These are phyloP conservation scores for Misopates orontium DNA, from an alignment of 257 asterid species.

Conservation along the genomic window DNA sequence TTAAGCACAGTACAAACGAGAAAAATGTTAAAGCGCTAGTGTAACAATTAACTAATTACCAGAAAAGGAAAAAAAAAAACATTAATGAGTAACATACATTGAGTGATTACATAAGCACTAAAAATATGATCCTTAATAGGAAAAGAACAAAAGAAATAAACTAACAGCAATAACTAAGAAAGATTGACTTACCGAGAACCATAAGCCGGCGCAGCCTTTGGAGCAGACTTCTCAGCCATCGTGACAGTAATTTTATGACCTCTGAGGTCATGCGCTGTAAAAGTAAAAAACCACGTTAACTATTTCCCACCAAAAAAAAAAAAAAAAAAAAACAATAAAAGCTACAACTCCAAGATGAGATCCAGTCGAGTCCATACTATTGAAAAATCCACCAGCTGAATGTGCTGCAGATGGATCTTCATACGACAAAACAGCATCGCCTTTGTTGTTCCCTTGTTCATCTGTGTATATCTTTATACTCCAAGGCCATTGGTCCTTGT, in stretches of 20 bases:
- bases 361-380: slow-evolving; percentile 49
- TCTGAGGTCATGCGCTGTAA: slow-evolving; percentile 74
- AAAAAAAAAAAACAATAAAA: neutral
- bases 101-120: too few relatives aligned
- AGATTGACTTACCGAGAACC: slow-evolving; percentile 68
- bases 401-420: slow-evolving; percentile 99
- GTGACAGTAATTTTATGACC: slow-evolving; percentile 80
- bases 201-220: slow-evolving; percentile 64
- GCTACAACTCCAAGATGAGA: slow-evolving; percentile 14
- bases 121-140: neutral
- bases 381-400: slow-evolving; percentile 95
- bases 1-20: too few relatives aligned
- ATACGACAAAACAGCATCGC: slow-evolving; percentile 93
- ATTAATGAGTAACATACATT: too few relatives aligned
- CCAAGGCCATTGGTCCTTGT: slow-evolving; percentile 99
- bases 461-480: slow-evolving; percentile 92
- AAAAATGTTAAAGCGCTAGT: too few relatives aligned
- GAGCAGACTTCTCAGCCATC: slow-evolving; percentile 98
- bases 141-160: neutral
- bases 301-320: neutral
- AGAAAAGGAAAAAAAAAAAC: too few relatives aligned
- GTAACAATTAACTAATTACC: too few relatives aligned
- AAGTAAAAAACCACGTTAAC: slow-evolving; percentile 13
- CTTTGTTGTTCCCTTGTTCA: slow-evolving; percentile 94
- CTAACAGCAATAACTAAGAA: neutral